Conservation (phyloP, 78 protist species). For the Dictyostelium firmibasis region DNA sequence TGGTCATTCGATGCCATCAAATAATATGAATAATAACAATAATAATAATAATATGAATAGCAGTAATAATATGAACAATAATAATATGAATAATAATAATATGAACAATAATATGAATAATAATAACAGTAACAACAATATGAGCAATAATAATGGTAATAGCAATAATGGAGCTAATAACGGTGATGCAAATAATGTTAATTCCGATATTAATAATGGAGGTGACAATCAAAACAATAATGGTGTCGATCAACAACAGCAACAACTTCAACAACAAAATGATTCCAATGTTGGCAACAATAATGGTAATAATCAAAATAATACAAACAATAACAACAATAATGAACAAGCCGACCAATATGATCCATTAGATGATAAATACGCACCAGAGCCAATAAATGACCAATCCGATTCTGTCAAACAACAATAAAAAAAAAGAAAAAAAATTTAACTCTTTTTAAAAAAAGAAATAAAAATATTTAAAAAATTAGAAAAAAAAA, state of each 20-base stretch:
- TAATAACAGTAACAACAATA: not conserved
- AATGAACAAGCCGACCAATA: not conserved
- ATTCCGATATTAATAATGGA: not conserved
- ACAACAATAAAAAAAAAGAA: not conserved
- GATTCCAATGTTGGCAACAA: not conserved
- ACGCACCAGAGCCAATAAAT: not conserved
- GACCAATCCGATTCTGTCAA: not conserved
- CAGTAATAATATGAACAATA: not conserved
- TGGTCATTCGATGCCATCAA: not conserved
- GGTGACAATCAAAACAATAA: not conserved
- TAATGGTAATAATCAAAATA: not conserved
- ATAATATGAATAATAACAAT: not conserved
- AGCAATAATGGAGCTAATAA: not conserved
- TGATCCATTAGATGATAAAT: slow-evolving; percentile 6
- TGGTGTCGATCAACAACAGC: not conserved
- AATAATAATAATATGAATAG: not conserved
- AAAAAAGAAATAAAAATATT: not conserved
- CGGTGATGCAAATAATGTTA: not conserved
- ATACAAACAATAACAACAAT: not conserved
- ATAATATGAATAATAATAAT: not conserved
- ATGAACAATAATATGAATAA: not conserved
- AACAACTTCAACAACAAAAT: not conserved
- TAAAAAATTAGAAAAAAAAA: not conserved
- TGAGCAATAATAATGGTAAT: not conserved
- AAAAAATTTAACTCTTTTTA: not conserved